Conservation (phyloP, 495 filamentous ascomycete species). For the Filosporella fistucella region DNA sequence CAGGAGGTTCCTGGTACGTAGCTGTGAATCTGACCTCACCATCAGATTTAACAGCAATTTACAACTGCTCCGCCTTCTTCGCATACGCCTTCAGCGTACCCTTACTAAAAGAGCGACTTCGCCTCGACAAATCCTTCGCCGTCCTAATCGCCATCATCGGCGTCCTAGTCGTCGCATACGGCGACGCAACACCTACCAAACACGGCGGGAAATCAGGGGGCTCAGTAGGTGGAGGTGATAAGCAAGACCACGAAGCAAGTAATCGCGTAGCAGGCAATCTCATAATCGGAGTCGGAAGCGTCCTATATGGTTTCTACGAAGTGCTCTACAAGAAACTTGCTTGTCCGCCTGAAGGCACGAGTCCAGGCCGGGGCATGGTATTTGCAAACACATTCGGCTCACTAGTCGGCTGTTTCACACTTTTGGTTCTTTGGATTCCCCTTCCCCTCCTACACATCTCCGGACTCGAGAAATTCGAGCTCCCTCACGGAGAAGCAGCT, state of each 20-base stretch:
- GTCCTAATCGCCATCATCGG: constrained; percentile 83
- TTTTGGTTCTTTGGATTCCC: constrained; percentile 87
- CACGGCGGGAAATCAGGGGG: constrained; percentile 48
- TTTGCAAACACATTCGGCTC: constrained; percentile 91
- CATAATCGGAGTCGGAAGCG: constrained; percentile 87
- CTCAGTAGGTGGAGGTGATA: constrained; percentile 31
- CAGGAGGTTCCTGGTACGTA: constrained; percentile 92
- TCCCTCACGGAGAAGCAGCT: constrained; percentile 71
- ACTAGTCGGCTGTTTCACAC: constrained; percentile 77
- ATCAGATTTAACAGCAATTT: constrained; percentile 92
- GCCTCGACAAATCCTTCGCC: constrained; percentile 74
- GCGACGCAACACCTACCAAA: constrained; percentile 51
- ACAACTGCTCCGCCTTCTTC: constrained; percentile 98
- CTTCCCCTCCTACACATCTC: constrained; percentile 74
- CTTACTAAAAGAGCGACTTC: constrained; percentile 75
- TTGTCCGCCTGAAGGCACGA: constrained; percentile 86
- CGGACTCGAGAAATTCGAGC: constrained; percentile 75
- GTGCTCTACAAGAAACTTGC: constrained; percentile 90
- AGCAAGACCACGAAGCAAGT: constrained; percentile 32
- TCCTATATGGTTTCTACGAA: constrained; percentile 95
- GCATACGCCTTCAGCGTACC: constrained; percentile 94
- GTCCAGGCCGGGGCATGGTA: constrained; percentile 75
- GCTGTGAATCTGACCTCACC: constrained; percentile 91
- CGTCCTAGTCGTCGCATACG: constrained; percentile 90
- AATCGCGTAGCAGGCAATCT: constrained; percentile 76